Conservation (phyloP, 495 filamentous ascomycete genomes). For the Podospora comata region DNA sequence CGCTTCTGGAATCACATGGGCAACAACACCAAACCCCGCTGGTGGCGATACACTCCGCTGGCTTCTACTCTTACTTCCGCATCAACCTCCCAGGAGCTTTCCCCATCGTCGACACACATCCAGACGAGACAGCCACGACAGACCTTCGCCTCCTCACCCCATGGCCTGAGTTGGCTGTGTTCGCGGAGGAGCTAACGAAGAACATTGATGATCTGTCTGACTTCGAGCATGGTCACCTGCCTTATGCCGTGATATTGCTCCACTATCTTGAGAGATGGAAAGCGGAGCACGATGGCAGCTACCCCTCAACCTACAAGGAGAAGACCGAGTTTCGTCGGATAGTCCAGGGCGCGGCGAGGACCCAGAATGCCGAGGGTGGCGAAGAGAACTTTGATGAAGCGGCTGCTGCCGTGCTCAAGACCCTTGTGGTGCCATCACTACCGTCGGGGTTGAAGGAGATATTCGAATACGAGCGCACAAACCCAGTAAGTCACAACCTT, state of each 20-base stretch:
- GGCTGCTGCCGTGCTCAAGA: slow-evolving; percentile 79
- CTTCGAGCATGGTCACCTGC: slow-evolving; percentile 89
- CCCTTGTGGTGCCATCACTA: slow-evolving; percentile 58
- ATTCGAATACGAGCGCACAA: slow-evolving; percentile 58
- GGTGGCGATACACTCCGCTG: slow-evolving; percentile 79
- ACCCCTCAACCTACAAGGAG: slow-evolving; percentile 74
- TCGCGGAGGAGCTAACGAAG: slow-evolving; percentile 59
- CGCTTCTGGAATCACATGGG: slow-evolving; percentile 56
- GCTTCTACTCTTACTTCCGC: slow-evolving; percentile 83
- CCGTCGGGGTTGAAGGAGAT: slow-evolving; percentile 70
- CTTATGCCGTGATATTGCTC: slow-evolving; percentile 79
- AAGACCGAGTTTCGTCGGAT: slow-evolving; percentile 77
- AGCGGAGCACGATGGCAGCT: slow-evolving; percentile 60
- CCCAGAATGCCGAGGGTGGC: slow-evolving; percentile 74
- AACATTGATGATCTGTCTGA: slow-evolving; percentile 67
- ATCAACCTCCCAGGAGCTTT: slow-evolving; percentile 72
- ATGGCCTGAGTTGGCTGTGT: slow-evolving; percentile 76
- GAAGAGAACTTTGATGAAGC: slow-evolving; percentile 99
- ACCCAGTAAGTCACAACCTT: slow-evolving; percentile 38
- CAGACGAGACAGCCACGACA: slow-evolving; percentile 77
- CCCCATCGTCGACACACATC: slow-evolving; percentile 96
- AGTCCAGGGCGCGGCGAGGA: slow-evolving; percentile 64
- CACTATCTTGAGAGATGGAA: slow-evolving; percentile 88
- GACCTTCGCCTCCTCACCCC: slow-evolving; percentile 84
- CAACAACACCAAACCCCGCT: slow-evolving; percentile 64